A percentile compares a stretch with the other conserved stretches of the same genome.
Conservation (phyloP, 768 basidiomycete species). For the Psilocybe cubensis region DNA sequence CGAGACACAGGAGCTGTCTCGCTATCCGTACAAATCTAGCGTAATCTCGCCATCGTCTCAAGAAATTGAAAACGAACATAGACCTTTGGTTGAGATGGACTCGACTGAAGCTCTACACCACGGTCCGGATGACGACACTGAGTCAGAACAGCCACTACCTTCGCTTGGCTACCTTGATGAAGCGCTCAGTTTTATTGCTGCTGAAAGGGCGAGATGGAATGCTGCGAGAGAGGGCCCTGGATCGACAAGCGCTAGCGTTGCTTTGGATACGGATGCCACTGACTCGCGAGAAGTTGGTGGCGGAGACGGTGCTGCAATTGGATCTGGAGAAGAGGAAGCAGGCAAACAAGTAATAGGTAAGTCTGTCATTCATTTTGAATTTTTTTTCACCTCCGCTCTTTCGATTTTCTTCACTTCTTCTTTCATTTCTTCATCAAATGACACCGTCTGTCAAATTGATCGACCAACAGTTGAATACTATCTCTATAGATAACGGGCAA, state of each 20-base stretch:
- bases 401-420: not conserved
- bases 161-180: conserved; percentile 76
- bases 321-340: conserved; percentile 13
- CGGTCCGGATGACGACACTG: not conserved
- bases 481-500: conserved; percentile 19
- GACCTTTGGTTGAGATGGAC: not conserved
- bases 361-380: conserved; percentile 4
- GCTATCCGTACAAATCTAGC: not conserved
- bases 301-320: conserved; percentile 1
- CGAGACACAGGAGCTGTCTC: conserved; percentile 13
- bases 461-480: conserved; percentile 15
- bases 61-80: not conserved
- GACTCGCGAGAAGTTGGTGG: conserved; percentile 8
- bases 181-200: conserved; percentile 75
- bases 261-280: not conserved
- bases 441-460: conserved; percentile 23
- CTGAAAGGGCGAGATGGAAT: conserved; percentile 63
- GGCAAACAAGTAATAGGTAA: conserved; percentile 25
- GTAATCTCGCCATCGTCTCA: not conserved
- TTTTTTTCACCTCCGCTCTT: not conserved
- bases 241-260: conserved; percentile 11
- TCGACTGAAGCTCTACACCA: not conserved
- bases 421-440: not conserved
- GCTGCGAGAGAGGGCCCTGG: conserved; percentile 41
- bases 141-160: conserved; percentile 38